These are phyloP conservation scores for Solanum habrochaites DNA, from an alignment of 257 asterid species.

Conservation along the genomic window DNA sequence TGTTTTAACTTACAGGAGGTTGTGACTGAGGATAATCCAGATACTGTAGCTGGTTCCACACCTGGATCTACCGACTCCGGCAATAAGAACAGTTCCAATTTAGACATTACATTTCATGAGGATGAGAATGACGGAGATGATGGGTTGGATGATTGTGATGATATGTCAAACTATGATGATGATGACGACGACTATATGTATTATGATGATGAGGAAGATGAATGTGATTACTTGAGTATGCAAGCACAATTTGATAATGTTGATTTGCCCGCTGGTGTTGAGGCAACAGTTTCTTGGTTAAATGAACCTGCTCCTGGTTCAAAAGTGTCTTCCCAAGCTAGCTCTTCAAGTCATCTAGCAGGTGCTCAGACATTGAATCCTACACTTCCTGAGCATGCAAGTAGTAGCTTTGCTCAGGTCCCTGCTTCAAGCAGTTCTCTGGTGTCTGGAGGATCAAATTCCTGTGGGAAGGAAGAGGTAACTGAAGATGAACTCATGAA, in stretches of 20 bases:
- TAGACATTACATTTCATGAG: conserved; percentile 22
- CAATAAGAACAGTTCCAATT: conserved; percentile 16
- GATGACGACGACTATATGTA: conserved; percentile 11
- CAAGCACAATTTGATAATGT: conserved; percentile 49
- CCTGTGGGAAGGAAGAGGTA: conserved; percentile 20
- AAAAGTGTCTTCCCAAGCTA: conserved; percentile 1
- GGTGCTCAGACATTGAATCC: conserved; percentile 4
- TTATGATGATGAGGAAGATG: conserved; percentile 11
- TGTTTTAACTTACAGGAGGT: conserved; percentile 12
- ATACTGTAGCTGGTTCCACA: conserved; percentile 15
- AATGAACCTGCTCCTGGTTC: conserved; percentile 6
- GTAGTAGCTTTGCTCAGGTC: background rate
- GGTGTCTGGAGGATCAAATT: conserved; percentile 11
- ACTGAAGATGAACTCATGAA: conserved; percentile 13
- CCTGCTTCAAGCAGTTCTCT: conserved; percentile 24
- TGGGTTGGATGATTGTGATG: conserved; percentile 5
- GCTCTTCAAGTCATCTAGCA: background rate
- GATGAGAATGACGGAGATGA: conserved; percentile 21
- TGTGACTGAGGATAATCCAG: conserved; percentile 14
- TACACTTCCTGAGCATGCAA: background rate
- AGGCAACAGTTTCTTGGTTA: conserved; percentile 47
- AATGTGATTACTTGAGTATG: conserved; percentile 25
- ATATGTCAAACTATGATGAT: conserved; percentile 12
- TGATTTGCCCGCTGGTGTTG: conserved; percentile 65
- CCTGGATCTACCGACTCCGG: conserved; percentile 18